Conservation (phyloP, 768 basidiomycete genomes). For the Boletus sensibilis region DNA sequence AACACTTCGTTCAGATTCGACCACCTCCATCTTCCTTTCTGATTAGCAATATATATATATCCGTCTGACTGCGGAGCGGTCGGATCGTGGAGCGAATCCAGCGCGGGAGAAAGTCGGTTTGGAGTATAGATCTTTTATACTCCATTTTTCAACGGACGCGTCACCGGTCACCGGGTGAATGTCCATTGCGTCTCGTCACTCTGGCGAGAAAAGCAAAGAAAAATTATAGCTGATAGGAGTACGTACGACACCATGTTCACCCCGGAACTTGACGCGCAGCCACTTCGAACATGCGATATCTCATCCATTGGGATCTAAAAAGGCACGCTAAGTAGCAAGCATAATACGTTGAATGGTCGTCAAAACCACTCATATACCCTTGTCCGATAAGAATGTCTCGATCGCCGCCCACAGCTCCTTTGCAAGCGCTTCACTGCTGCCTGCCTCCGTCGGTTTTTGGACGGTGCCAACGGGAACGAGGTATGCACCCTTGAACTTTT, state of each 20-base stretch:
- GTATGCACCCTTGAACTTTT: slow-evolving; percentile 33
- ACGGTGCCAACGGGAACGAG: slow-evolving; percentile 28
- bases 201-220: too few species aligned
- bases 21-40: too few species aligned
- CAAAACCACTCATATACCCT: slow-evolving; percentile 12
- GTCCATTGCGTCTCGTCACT: too few species aligned
- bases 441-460: slow-evolving; percentile 7
- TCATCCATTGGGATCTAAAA: not conserved
- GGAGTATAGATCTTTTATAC: too few species aligned
- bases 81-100: too few species aligned
- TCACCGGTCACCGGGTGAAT: not conserved
- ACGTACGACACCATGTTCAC: not conserved
- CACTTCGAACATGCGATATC: not conserved
- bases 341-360: not conserved
- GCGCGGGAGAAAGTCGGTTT: too few species aligned
- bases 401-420: slow-evolving; percentile 32
- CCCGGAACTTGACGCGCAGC: not conserved
- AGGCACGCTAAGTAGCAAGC: not conserved
- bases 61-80: too few species aligned
- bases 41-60: too few species aligned
- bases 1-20: too few species aligned
- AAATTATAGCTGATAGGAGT: not conserved
- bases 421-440: slow-evolving; percentile 22
- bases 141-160: too few species aligned
- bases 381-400: slow-evolving; percentile 27